These are phyloP conservation scores for Eimeria nieschulzi DNA, from an alignment of 169 alveolate genomes.

Conservation along the genomic window DNA sequence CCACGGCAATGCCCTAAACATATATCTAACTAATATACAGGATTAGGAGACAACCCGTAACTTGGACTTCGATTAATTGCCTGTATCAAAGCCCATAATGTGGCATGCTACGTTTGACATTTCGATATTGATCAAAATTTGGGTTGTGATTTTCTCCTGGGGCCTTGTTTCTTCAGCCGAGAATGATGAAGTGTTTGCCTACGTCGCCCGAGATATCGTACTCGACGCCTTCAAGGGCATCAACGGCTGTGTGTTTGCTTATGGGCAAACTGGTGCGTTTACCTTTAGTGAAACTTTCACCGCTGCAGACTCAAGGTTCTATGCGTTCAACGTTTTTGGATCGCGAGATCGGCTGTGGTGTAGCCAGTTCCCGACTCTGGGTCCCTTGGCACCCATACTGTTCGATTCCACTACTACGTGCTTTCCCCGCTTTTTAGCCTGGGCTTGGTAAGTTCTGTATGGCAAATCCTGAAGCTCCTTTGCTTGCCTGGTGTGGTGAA, in stretches of 20 bases:
- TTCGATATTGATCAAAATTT: too few species aligned
- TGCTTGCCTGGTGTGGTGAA: too few species aligned
- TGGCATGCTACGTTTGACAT: neutral
- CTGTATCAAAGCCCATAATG: neutral
- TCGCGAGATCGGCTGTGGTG: too few species aligned
- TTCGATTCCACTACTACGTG: too few species aligned
- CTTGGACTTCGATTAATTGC: neutral
- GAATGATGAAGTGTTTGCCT: constrained; percentile 83
- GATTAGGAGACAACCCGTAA: neutral
- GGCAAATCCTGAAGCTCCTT: too few species aligned
- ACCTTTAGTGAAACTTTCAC: neutral
- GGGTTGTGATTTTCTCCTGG: neutral
- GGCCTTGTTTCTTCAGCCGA: constrained; percentile 69
- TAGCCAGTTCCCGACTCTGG: too few species aligned
- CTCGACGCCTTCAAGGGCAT: constrained; percentile 84
- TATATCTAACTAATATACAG: too few species aligned
- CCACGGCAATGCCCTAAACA: neutral
- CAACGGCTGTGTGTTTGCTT: constrained; percentile 85
- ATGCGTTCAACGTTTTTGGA: too few species aligned
- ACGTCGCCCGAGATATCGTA: constrained; percentile 83
- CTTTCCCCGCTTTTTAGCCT: too few species aligned
- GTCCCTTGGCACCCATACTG: too few species aligned
- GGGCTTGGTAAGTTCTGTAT: too few species aligned
- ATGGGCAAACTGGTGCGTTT: constrained; percentile 82
- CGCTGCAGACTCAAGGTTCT: too few species aligned